phyloP scores from a whole-genome alignment of 1,284 basidiomycete species.

The Ganoderma lucidum region DNA sequence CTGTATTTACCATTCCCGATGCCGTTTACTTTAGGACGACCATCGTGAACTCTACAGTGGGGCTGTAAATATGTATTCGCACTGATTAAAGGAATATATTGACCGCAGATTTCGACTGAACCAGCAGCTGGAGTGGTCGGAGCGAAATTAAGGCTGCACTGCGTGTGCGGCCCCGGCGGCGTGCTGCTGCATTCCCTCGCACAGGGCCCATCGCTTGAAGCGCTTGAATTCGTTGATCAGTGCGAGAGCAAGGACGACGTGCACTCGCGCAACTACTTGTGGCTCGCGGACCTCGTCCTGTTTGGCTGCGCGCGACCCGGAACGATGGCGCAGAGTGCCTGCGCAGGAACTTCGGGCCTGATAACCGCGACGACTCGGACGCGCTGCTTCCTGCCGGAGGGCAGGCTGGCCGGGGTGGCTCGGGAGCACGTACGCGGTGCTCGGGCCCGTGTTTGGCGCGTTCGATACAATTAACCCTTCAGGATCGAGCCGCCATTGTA shows the following conservation, averaged over 20 bases:
- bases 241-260: not conserved
- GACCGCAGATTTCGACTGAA: too few species aligned
- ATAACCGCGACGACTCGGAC: not conserved
- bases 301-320: constrained; percentile 6
- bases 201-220: constrained; percentile 17
- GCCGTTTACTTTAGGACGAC: too few species aligned
- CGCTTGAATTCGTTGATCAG: constrained; percentile 8
- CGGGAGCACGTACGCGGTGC: too few species aligned
- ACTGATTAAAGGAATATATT: too few species aligned
- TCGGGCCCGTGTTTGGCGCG: not conserved
- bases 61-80: too few species aligned
- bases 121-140: too few species aligned
- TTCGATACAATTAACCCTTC: not conserved
- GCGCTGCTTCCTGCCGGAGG: not conserved
- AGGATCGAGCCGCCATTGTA: too few species aligned
- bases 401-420: not conserved
- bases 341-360: not conserved
- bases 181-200: too few species aligned
- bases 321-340: constrained; percentile 4
- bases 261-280: constrained; percentile 15
- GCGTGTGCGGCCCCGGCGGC: too few species aligned
- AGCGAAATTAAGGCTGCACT: too few species aligned
- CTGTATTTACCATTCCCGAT: too few species aligned
- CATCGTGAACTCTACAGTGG: too few species aligned
- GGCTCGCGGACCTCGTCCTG: constrained; percentile 16